phyloP scores from a whole-genome alignment of 2,329 filamentous ascomycete species.

The Aspergillus proliferans region DNA sequence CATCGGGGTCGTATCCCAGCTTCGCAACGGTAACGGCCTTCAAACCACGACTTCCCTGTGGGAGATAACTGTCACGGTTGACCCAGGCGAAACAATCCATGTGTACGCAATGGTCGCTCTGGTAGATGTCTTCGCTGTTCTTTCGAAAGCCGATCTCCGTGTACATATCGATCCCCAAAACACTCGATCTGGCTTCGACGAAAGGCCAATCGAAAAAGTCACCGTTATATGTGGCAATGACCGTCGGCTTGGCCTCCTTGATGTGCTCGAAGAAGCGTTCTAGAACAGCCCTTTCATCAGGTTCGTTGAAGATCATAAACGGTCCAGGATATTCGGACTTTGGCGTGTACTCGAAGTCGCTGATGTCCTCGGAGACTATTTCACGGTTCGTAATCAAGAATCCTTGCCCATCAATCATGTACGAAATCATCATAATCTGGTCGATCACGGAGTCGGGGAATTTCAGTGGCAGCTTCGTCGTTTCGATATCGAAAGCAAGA shows the following conservation, averaged over 20 bases:
- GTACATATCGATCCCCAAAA: constrained; percentile 98
- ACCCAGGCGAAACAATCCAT: constrained; percentile 99
- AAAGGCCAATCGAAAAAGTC: constrained; percentile 99
- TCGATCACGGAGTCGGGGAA: constrained; percentile 93
- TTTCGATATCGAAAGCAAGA: constrained; percentile 99
- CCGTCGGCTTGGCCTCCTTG: constrained; percentile 87
- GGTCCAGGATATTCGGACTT: constrained; percentile 91
- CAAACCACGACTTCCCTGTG: constrained; percentile 91
- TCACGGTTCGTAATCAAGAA: constrained; percentile 97
- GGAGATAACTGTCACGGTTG: constrained; percentile 94
- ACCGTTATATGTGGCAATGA: constrained; percentile 99
- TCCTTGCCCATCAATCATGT: constrained; percentile 98
- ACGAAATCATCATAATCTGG: constrained; percentile 99
- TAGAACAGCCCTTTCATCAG: constrained; percentile 78
- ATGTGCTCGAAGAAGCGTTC: constrained; percentile 94
- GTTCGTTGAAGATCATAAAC: constrained; percentile 98
- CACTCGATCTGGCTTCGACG: constrained; percentile 84
- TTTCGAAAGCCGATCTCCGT: constrained; percentile 95
- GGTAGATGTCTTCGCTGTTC: constrained; percentile 92
- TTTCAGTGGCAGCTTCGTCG: constrained; percentile 88
- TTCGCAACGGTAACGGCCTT: constrained; percentile 98
- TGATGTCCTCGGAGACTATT: constrained; percentile 94
- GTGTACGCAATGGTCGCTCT: constrained; percentile 91
- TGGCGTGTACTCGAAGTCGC: constrained; percentile 96
- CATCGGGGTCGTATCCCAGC: constrained; percentile 95